Conservation (phyloP, 2,329 filamentous ascomycete genomes). For the Phialophora macrospora region DNA sequence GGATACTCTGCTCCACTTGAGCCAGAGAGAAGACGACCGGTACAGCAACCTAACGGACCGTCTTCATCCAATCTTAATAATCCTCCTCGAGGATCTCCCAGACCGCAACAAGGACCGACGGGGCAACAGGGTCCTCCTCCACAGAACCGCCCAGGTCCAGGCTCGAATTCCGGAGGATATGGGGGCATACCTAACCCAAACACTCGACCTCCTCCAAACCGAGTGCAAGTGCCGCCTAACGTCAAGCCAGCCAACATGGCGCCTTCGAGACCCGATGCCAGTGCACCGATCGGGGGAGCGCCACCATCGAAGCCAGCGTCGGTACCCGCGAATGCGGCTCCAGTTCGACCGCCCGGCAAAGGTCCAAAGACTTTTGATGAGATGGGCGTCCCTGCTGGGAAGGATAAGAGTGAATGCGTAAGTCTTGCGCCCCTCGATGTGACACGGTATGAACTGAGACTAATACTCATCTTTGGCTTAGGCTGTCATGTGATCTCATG, state of each 20-base stretch:
- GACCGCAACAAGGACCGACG: slow-evolving; percentile 38
- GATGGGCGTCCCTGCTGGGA: slow-evolving; percentile 89
- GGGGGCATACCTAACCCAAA: slow-evolving; percentile 23
- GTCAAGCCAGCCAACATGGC: slow-evolving; percentile 32
- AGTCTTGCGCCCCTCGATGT: slow-evolving; percentile 44
- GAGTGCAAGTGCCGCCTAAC: slow-evolving; percentile 22
- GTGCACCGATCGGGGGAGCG: slow-evolving; percentile 31
- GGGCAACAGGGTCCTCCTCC: slow-evolving; percentile 24
- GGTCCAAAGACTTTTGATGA: slow-evolving; percentile 96
- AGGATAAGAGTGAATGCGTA: slow-evolving; percentile 91
- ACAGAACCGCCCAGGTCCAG: slow-evolving; percentile 25
- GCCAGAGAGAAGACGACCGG: slow-evolving; percentile 29
- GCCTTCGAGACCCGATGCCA: slow-evolving; percentile 32
- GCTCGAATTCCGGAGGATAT: slow-evolving; percentile 23
- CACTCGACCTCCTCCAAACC: slow-evolving; percentile 13
- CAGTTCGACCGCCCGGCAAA: slow-evolving; percentile 56
- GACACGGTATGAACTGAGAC: background rate
- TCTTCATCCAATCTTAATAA: slow-evolving; percentile 35
- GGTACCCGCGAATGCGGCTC: slow-evolving; percentile 42
- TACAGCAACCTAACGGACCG: slow-evolving; percentile 25
- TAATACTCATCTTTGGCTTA: background rate
- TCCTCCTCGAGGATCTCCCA: slow-evolving; percentile 44
- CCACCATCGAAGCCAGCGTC: slow-evolving; percentile 47
- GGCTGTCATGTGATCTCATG: slow-evolving; percentile 20
- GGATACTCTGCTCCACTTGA: slow-evolving; percentile 55